Conservation (phyloP, 163 green algal species). For the Chloroidium sp. region DNA sequence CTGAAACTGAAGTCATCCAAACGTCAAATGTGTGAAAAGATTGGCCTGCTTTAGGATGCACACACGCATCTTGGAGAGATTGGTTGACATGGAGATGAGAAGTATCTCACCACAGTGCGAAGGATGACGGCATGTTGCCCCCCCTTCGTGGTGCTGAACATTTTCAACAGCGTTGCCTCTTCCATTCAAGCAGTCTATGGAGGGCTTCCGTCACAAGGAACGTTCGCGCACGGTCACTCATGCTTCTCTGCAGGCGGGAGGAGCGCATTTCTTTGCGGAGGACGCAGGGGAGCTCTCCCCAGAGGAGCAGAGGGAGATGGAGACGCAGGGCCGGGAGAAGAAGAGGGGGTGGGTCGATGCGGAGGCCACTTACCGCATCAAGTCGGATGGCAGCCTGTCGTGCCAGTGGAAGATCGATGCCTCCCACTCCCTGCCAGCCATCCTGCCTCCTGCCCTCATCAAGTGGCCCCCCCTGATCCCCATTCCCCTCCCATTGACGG, state of each 20-base stretch:
- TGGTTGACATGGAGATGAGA: no score
- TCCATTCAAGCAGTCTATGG: no score
- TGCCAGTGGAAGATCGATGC: conserved; percentile 56
- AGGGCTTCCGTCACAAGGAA: no score
- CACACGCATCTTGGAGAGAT: no score
- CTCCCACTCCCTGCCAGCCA: conserved; percentile 40
- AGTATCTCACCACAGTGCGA: no score
- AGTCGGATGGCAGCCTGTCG: conserved; percentile 3
- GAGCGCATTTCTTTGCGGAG: conserved; percentile 47
- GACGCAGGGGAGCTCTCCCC: neutral
- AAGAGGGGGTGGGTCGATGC: conserved; percentile 32
- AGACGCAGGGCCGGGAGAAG: neutral
- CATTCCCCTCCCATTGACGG: no score
- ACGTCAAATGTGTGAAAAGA: no score
- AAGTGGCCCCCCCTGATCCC: conserved; percentile 5
- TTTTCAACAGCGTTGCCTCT: no score
- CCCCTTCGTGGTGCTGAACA: no score
- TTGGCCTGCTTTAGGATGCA: no score
- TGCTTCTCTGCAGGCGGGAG: conserved; percentile 26
- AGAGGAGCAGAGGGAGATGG: neutral
- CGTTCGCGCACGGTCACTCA: neutral
- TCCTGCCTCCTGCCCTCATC: conserved; percentile 31
- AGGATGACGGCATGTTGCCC: no score
- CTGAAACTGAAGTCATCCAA: no score
- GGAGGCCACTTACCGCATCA: conserved; percentile 16